Evolutionary conservation across 352 stramenopile genomes (phyloP).

Genomic region (Thalassiosira livingstoniorum): DNA sequence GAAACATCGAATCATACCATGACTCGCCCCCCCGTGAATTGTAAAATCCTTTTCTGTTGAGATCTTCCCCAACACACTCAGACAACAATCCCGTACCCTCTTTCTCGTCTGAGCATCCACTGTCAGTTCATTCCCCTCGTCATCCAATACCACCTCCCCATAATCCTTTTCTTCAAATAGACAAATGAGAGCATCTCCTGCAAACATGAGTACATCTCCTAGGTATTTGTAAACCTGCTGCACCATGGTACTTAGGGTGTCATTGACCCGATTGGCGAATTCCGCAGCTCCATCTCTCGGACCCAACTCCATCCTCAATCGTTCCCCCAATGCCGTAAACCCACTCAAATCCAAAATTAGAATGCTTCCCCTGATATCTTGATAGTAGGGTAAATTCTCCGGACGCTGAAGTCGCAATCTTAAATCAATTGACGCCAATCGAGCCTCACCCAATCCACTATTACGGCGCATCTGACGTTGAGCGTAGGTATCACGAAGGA

Average conservation of each 20-base stretch:
- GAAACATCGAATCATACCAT: conserved; percentile 64
- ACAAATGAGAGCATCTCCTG: conserved; percentile 79
- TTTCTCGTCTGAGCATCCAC: conserved; percentile 46
- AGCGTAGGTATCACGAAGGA: conserved; percentile 63
- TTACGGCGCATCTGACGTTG: conserved; percentile 35
- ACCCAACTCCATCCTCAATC: conserved; percentile 63
- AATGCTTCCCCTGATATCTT: conserved; percentile 67
- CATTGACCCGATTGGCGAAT: conserved; percentile 66
- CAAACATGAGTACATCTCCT: conserved; percentile 84
- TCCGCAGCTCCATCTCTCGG: conserved; percentile 62
- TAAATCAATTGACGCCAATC: conserved; percentile 54
- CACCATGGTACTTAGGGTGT: conserved; percentile 70
- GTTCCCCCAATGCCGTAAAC: conserved; percentile 71
- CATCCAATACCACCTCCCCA: conserved; percentile 45
- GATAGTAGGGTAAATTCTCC: conserved; percentile 55
- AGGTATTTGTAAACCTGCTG: conserved; percentile 64
- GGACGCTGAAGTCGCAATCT: conserved; percentile 54
- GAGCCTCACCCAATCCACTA: conserved; percentile 39
- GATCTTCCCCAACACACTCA: conserved; percentile 64
- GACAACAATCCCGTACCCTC: conserved; percentile 55
- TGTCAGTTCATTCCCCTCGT: conserved; percentile 27
- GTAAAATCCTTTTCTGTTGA: conserved; percentile 61
- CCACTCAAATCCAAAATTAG: conserved; percentile 75
- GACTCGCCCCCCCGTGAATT: conserved; percentile 55
- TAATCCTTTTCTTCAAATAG: conserved; percentile 66